Base-by-base conservation (phyloP, 2,329 filamentous ascomycete genomes). In the Ceratocystis variospora region DNA sequence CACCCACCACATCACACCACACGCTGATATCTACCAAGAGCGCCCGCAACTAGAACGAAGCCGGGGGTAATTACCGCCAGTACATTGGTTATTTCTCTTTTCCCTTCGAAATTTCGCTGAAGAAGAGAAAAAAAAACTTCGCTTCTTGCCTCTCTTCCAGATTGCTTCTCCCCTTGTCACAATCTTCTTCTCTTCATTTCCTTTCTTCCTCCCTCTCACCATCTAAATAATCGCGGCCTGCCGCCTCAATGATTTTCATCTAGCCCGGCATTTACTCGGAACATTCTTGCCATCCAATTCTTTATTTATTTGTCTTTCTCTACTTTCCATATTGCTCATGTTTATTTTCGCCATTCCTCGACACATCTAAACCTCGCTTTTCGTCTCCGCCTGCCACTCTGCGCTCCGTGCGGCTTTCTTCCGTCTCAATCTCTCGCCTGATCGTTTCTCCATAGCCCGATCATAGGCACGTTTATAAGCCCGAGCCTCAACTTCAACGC, bases 351-450 rank as follows among this genome's bases (percentile, higher is more conserved):
- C 22, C 37, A 28, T n/a, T 22, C 28, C 65, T n/a, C 59, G 65
- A 63, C 61, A 57, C 61, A 59, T 17, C 22, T 62, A 25, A 15
- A 44, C 17, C 22, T 17, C 41, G 22, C 50, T 57, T 64, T 53
- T 55, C 25, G 61, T 28, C 33, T 48, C 45, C 1, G 55, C 28
- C 3, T 31, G 55, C 55, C 55, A 37, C 55, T 25, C 31, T n/a
- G 55, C n/a, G 55, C 33, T 4, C 55, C 31, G 55, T 59, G 55
- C 55, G 55, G 55, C 55, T n/a, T 59, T 25, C 55, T 59, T 59
- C 55, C 55, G 55, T 59, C 28, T 59, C 15, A 15, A n/a, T 59
- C 17, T 31, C 15, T 28, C 17, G 53, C 53, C 22, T 57, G 22
- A 25, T 22, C 10, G 53, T 31, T 37, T 59, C 6, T 57, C 53